phyloP scores from a whole-genome alignment of 768 basidiomycete species.

The Pleurotus eryngii region DNA sequence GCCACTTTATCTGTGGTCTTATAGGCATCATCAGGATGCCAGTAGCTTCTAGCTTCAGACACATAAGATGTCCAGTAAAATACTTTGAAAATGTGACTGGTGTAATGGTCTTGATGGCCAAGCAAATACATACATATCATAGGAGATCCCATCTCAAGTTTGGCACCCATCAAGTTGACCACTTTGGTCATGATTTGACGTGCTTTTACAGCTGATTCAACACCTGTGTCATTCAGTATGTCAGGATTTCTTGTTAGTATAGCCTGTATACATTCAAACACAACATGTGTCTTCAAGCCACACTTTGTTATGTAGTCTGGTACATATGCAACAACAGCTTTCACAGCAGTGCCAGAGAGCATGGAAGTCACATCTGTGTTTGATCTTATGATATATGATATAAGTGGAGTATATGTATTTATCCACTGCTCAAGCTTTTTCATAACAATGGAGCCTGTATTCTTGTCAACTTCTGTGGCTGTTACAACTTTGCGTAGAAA shows the following conservation, averaged over 20 bases:
- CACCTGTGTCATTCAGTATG: neutral
- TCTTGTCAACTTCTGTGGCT: conserved; percentile 19
- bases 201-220: conserved; percentile 11
- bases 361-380: conserved; percentile 30
- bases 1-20: conserved; percentile 15
- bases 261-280: conserved; percentile 11
- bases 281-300: conserved; percentile 26
- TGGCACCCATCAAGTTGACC: conserved; percentile 24
- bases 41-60: conserved; percentile 10
- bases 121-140: conserved; percentile 22
- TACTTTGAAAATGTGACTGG: conserved; percentile 15
- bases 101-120: conserved; percentile 28
- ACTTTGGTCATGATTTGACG: conserved; percentile 22
- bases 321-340: conserved; percentile 30
- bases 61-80: conserved; percentile 14
- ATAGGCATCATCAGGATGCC: conserved; percentile 8
- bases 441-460: conserved; percentile 19
- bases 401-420: conserved; percentile 22
- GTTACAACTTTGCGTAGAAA: conserved; percentile 20
- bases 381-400: conserved; percentile 24
- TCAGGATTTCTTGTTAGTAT: conserved; percentile 13
- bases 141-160: conserved; percentile 27
- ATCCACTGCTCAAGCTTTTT: conserved; percentile 26
- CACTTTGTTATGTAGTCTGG: conserved; percentile 27
- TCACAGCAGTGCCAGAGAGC: conserved; percentile 29